phyloP scores from a whole-genome alignment of 768 basidiomycete genomes.

The Royoungia palumana region DNA sequence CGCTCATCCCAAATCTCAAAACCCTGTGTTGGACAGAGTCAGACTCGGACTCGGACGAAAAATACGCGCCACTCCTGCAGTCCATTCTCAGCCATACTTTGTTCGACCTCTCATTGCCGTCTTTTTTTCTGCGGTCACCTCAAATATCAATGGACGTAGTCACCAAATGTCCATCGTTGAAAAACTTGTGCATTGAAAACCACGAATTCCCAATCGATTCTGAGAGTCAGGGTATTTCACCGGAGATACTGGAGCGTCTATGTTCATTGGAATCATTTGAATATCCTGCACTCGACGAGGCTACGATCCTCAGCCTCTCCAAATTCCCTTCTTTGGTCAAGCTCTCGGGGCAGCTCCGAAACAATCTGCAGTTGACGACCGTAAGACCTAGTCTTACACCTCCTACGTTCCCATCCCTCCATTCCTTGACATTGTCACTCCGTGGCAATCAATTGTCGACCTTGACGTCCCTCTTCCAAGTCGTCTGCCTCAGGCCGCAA shows the following conservation, averaged over 20 bases:
- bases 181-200: constrained; percentile 3
- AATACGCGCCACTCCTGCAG: constrained; percentile 13
- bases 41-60: neutral
- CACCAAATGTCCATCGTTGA: constrained; percentile 20
- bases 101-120: constrained; percentile 9
- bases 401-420: constrained; percentile 16
- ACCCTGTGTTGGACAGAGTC: constrained; percentile 18
- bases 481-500: constrained; percentile 13
- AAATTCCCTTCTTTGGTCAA: constrained; percentile 13
- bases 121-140: constrained; percentile 8
- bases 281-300: no score
- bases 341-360: constrained; percentile 15
- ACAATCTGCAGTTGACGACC: constrained; percentile 14
- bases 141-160: constrained; percentile 18
- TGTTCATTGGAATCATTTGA: neutral
- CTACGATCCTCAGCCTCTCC: constrained; percentile 14
- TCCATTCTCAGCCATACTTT: constrained; percentile 9
- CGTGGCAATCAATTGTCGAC: constrained; percentile 2
- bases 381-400: constrained; percentile 9
- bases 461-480: constrained; percentile 21
- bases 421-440: constrained; percentile 8
- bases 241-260: constrained; percentile 14
- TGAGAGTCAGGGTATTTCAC: constrained; percentile 13
- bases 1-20: neutral
- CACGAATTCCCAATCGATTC: no score